Conservation (phyloP, 768 basidiomycete genomes). For the Inosperma sp. region DNA sequence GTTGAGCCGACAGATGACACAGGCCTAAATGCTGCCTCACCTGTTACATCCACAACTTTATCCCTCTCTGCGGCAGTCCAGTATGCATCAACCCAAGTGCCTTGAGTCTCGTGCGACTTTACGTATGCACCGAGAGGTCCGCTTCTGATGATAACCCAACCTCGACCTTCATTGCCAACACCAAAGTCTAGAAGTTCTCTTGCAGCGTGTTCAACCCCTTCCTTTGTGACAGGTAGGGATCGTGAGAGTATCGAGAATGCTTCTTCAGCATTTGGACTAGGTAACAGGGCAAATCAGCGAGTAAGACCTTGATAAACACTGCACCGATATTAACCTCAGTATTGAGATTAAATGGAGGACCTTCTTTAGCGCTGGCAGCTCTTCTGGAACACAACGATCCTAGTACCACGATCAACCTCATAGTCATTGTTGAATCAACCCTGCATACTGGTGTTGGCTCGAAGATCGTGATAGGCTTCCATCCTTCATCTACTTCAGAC, state of each 20-base stretch:
- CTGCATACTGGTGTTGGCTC: slow-evolving; percentile 76
- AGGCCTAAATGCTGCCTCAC: too few relatives aligned
- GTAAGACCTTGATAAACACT: not conserved
- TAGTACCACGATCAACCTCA: slow-evolving; percentile 24
- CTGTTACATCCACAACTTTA: slow-evolving; percentile 78
- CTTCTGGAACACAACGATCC: slow-evolving; percentile 76
- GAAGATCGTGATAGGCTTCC: slow-evolving; percentile 68
- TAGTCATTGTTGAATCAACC: not conserved
- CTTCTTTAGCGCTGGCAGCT: slow-evolving; percentile 60
- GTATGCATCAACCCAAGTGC: slow-evolving; percentile 70
- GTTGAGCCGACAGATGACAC: too few relatives aligned
- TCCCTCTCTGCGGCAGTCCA: slow-evolving; percentile 48
- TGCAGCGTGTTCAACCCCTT: slow-evolving; percentile 64
- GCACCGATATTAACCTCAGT: slow-evolving; percentile 50
- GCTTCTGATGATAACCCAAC: slow-evolving; percentile 70
- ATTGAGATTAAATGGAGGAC: slow-evolving; percentile 59
- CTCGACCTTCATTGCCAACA: slow-evolving; percentile 45
- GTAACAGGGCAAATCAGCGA: not conserved
- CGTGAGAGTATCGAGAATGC: slow-evolving; percentile 63
- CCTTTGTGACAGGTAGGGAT: slow-evolving; percentile 42
- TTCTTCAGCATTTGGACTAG: slow-evolving; percentile 84
- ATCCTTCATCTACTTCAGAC: slow-evolving; percentile 55
- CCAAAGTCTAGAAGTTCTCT: slow-evolving; percentile 55
- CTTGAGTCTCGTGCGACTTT: slow-evolving; percentile 33
- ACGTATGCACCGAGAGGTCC: slow-evolving; percentile 71